A percentile compares a stretch with the other conserved stretches of the same genome.
Evolutionary conservation across 331 rosid species (phyloP).

Genomic region (Arachis monticola): DNA sequence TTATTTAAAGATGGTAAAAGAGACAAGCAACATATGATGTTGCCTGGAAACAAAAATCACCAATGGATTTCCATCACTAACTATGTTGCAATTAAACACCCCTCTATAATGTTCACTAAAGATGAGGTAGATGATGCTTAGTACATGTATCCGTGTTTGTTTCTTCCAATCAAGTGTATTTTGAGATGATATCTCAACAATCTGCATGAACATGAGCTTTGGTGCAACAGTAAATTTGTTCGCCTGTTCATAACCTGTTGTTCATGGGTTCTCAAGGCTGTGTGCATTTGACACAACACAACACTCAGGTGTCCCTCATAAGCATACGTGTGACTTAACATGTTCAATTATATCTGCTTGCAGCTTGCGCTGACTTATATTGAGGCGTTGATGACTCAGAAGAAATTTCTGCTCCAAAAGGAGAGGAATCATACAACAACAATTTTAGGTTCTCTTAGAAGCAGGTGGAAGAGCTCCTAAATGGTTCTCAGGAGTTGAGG

Average conservation of each 20-base stretch:
- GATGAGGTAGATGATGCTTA: slow-evolving; percentile 18
- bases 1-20: slow-evolving; percentile 26
- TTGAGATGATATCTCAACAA: not conserved
- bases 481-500: slow-evolving; percentile 63
- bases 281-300: not conserved
- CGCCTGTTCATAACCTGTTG: not conserved
- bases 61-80: not conserved
- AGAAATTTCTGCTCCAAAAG: slow-evolving; percentile 69
- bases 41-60: slow-evolving; percentile 6
- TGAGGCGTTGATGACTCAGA: slow-evolving; percentile 80
- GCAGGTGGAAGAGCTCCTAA: slow-evolving; percentile 80
- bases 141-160: slow-evolving; percentile 18
- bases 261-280: slow-evolving; percentile 11
- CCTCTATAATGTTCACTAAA: slow-evolving; percentile 2
- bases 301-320: not conserved
- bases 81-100: slow-evolving; percentile 5
- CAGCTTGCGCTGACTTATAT: slow-evolving; percentile 86
- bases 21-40: slow-evolving; percentile 14
- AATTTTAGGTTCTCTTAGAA: slow-evolving; percentile 81
- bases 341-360: slow-evolving; percentile 40
- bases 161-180: slow-evolving; percentile 23
- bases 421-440: slow-evolving; percentile 79
- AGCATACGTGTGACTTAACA: slow-evolving; percentile 12
- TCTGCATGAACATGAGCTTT: slow-evolving; percentile 6
- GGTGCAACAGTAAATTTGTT: not conserved